These are phyloP conservation scores for Penicillium paxilli DNA, from an alignment of 495 filamentous ascomycete species.

Conservation along the genomic window DNA sequence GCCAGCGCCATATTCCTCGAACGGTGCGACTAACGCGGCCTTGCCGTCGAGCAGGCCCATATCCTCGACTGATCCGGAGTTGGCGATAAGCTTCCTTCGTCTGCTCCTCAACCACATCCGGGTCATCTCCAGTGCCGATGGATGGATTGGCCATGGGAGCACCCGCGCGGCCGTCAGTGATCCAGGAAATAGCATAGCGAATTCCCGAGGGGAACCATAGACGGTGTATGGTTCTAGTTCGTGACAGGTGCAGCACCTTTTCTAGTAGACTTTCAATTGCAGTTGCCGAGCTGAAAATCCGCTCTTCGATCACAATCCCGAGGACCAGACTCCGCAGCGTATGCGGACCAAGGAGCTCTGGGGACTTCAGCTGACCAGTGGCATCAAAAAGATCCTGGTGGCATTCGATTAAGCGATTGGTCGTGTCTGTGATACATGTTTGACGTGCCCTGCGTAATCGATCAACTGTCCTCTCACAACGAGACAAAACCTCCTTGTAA, in stretches of 20 bases:
- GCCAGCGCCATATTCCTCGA: slow-evolving; percentile 25
- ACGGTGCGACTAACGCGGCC: slow-evolving; percentile 13
- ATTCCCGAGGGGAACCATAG: slow-evolving; percentile 15
- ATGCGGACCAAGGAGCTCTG: slow-evolving; percentile 4
- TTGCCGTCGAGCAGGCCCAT: slow-evolving; percentile 9
- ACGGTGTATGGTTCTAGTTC: not conserved
- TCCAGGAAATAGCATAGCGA: slow-evolving; percentile 11
- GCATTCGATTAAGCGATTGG: slow-evolving; percentile 6
- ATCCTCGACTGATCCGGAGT: slow-evolving; percentile 20
- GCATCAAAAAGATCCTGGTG: slow-evolving; percentile 17
- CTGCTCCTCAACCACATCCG: slow-evolving; percentile 5
- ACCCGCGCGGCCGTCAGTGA: slow-evolving; percentile 7
- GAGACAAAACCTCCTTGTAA: not conserved
- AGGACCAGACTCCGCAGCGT: slow-evolving; percentile 13
- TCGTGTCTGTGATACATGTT: slow-evolving; percentile 6
- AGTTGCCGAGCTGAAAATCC: slow-evolving; percentile 11
- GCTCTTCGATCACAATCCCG: slow-evolving; percentile 23
- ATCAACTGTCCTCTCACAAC: not conserved
- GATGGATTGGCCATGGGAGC: slow-evolving; percentile 15
- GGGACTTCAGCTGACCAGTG: not conserved
- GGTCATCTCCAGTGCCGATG: slow-evolving; percentile 11
- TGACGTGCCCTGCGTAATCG: not conserved
- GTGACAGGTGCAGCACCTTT: slow-evolving; percentile 1
- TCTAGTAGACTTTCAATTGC: slow-evolving; percentile 5
- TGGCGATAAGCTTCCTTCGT: slow-evolving; percentile 18